phyloP scores from a whole-genome alignment of 179 eudicot genomes.

The Camellia oleifera region DNA sequence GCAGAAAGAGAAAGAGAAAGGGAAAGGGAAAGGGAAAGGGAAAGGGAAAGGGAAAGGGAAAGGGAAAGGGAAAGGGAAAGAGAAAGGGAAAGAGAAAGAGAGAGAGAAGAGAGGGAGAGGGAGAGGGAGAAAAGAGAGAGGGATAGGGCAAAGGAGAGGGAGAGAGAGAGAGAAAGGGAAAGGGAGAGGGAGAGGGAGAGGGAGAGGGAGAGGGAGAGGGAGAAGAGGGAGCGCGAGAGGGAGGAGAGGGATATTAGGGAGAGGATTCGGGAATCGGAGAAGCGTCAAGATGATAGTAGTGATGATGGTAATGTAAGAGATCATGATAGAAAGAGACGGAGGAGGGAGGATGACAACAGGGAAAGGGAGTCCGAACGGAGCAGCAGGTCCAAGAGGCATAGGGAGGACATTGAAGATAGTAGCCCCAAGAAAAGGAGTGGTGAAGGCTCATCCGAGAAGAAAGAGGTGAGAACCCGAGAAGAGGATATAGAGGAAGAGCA shows the following conservation, averaged over 20 bases:
- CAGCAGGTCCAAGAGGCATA: constrained; percentile 45
- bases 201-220: constrained; percentile 19
- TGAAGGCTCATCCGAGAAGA: constrained; percentile 36
- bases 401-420: constrained; percentile 60
- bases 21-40: constrained; percentile 19
- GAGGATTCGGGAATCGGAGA: constrained; percentile 44
- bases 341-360: constrained; percentile 63
- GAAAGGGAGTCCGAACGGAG: constrained; percentile 52
- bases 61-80: constrained; percentile 20
- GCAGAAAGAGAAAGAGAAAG: constrained; percentile 14
- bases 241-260: constrained; percentile 30
- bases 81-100: constrained; percentile 23
- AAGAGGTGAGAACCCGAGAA: constrained; percentile 53
- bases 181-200: constrained; percentile 21
- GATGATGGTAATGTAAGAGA: constrained; percentile 57
- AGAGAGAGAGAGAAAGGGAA: constrained; percentile 17
- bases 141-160: constrained; percentile 21
- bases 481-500: constrained; percentile 87
- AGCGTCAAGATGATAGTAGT: constrained; percentile 43
- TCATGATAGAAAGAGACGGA: constrained; percentile 64
- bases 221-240: constrained; percentile 23
- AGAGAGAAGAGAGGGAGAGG: constrained; percentile 17
- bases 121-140: constrained; percentile 4
- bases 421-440: constrained; percentile 47
- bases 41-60: constrained; percentile 24